phyloP scores from a whole-genome alignment of 331 rosid genomes.

The Quercus phellos region DNA sequence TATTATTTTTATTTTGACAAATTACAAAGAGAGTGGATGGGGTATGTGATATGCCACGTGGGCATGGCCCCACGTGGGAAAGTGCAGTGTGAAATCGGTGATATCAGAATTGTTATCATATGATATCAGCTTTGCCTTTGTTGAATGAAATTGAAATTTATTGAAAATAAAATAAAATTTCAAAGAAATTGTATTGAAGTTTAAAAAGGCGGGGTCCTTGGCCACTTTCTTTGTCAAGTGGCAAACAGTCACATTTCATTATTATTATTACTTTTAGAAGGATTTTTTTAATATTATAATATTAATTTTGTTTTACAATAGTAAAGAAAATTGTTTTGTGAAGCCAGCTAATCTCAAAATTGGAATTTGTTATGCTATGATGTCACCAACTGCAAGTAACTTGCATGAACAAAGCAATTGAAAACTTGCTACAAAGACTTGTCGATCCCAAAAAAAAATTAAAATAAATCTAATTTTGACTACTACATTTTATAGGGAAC shows the following conservation, averaged over 20 bases:
- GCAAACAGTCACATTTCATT: not conserved
- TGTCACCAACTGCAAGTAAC: not conserved
- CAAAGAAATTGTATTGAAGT: too few relatives aligned
- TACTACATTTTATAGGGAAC: too few relatives aligned
- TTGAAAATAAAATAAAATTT: too few relatives aligned
- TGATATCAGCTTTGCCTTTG: too few relatives aligned
- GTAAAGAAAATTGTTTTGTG: not conserved
- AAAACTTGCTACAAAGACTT: not conserved
- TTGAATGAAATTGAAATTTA: too few relatives aligned
- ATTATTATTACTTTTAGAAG: not conserved
- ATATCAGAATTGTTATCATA: not conserved
- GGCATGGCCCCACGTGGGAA: not conserved
- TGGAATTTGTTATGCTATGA: not conserved
- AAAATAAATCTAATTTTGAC: not conserved
- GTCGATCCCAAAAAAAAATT: not conserved
- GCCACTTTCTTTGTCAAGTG: not conserved
- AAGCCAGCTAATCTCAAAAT: not conserved
- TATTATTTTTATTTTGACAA: not conserved
- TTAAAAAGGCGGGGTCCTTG: not conserved
- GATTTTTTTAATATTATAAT: not conserved
- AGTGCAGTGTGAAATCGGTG: not conserved
- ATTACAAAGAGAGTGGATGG: not conserved
- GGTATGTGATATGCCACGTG: conserved; percentile 18
- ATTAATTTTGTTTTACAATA: not conserved
- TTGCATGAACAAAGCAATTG: not conserved